Base-by-base conservation (phyloP, 2,329 filamentous ascomycete species). In the Colletotrichum tamarilloi region DNA sequence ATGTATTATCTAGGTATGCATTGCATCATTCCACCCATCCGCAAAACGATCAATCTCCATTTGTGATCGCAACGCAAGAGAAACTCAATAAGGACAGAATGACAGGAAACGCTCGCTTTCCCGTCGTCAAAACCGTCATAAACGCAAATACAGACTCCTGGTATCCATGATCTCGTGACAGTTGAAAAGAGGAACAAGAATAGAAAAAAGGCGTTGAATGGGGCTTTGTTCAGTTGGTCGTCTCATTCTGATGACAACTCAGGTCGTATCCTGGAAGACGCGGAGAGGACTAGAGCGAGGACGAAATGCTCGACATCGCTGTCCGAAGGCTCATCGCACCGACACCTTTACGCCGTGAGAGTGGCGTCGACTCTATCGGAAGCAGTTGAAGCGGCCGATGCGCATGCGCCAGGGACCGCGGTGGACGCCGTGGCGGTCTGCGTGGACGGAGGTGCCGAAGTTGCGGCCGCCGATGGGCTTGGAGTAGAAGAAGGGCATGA, bases 331-430 rank as follows among this genome's bases (percentile, higher is more conserved):
- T 65, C 46, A 55, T 22, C 56, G 67, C 30, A 59, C 11, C 32
- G 42, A 63, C 68, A 60, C 58, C 30, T 42, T 68, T 30, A 64
- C 52, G 5, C 49, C 49, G 12, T 52, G 30, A 2, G 28, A 60
- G 30, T 30, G 62, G 24, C 38, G 62, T 55, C 62, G 57, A 24
- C 68, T 35, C 74, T 76, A 76, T 57, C 67, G 85, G 83, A 89
- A 89, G 81, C 87, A 89, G 82, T 83, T 87, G 78, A 87, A 88
- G 57, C 81, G 83, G 73, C 86, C 85, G 55, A 87, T 80, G 62
- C 84, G 85, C 77, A 89, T 85, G 56, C 87, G 82, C 85, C 86
- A 89, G 3, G 86, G 86, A 2, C 87, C 87, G 12, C 85, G 84
- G 62, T 82, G 85, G 8, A 88, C 79, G 58, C 87, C 87, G 74